Base-by-base conservation (phyloP, 1,139 yeast genomes). In the Zygosaccharomyces pseudobailii region DNA sequence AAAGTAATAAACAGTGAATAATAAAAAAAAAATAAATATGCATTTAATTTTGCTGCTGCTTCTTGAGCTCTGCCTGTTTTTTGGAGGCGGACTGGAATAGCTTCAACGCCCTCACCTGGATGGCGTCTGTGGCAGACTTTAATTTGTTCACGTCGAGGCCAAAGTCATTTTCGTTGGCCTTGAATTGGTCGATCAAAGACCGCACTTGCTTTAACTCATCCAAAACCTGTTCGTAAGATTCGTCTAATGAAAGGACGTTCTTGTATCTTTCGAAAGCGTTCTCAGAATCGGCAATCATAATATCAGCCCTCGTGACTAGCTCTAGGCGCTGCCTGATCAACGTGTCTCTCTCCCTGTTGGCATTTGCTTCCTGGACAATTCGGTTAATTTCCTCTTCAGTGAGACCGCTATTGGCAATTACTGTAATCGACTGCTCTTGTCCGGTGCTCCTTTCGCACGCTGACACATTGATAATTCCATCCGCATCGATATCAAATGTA, bases 401-500 rank as follows among this genome's bases (percentile, higher is more conserved):
- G 51, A 85, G 67, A 1, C 87, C 88, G 2, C 85, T 76, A 52
- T 82, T 82, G 2, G 84, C 86, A 22, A 84, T 77, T 0, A 85
- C 88, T 34, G 84, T 84, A 40, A 85, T 83, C 0, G 87, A 80
- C 2, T 77, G 69, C 37, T 69, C 70, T 52, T 71, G 67, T 6
- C 77, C 77, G 21, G 82, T 79, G 0, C 83, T 80, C 54, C 76
- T 78, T 58, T 85, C 94, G 24, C 72, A 71, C 0, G 92, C 94
- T 49, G 82, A 73, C 1, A 85, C 92, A 55, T 82, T 82, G 47
- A 85, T 82, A 43, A 85, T 85, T 13, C 95, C 94, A 68, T 85
- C 92, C 0, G 89, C 90, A 67, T 85, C 90, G 48, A 85, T 82
- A 61, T 80, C 87, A 67, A 84, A 85, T 2, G 79, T 71, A 6